Conservation (phyloP, 441 rosid species). For the Oxalis stricta region DNA sequence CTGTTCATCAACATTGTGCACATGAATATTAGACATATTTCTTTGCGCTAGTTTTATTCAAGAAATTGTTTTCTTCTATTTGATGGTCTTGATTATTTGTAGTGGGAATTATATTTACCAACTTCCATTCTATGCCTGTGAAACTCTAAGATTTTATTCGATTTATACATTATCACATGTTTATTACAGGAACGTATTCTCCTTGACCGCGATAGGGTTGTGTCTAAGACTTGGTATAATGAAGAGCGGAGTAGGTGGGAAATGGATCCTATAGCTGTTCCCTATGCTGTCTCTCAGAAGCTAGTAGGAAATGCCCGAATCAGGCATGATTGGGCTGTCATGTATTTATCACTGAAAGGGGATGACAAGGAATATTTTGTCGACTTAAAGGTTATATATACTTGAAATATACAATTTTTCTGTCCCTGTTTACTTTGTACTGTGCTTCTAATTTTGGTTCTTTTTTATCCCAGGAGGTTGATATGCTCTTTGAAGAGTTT, state of each 20-base stretch:
- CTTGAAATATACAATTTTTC: slow-evolving; percentile 7
- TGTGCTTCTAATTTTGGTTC: slow-evolving; percentile 16
- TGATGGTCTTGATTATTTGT: background rate
- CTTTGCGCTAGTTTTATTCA: too few relatives aligned
- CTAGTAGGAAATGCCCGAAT: slow-evolving; percentile 67
- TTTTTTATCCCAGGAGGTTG: slow-evolving; percentile 58
- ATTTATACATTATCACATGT: slow-evolving; percentile 1
- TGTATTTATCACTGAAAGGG: slow-evolving; percentile 72
- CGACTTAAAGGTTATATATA: slow-evolving; percentile 52
- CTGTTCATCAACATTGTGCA: background rate
- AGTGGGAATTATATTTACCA: too few relatives aligned
- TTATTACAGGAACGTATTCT: slow-evolving; percentile 65
- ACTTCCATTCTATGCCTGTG: background rate
- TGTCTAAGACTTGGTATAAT: slow-evolving; percentile 80
- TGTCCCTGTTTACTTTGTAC: slow-evolving; percentile 7
- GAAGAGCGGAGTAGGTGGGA: slow-evolving; percentile 79
- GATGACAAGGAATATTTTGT: slow-evolving; percentile 70
- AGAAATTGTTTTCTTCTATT: background rate
- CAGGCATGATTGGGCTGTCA: slow-evolving; percentile 90
- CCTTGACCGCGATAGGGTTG: slow-evolving; percentile 82
- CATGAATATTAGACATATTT: too few relatives aligned
- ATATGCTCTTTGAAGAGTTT: slow-evolving; percentile 68
- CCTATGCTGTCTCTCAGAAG: slow-evolving; percentile 79
- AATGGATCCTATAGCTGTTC: slow-evolving; percentile 77
- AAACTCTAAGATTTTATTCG: slow-evolving; percentile 4